These are phyloP conservation scores for Colletotrichum echinochloae DNA, from an alignment of 2,329 filamentous ascomycete species.

Conservation along the genomic window DNA sequence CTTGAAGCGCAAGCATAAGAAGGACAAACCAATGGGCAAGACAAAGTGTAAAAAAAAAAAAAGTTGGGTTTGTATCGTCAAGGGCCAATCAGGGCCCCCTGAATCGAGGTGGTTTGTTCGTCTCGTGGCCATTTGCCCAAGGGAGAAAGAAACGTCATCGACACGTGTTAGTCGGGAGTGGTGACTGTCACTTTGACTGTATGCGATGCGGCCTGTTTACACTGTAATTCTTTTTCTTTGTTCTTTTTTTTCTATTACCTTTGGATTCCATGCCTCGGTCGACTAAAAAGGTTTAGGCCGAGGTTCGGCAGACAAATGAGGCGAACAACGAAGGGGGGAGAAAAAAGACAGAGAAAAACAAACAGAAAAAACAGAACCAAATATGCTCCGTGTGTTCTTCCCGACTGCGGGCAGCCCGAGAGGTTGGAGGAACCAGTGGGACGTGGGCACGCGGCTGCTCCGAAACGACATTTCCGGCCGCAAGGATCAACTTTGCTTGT, in stretches of 20 bases:
- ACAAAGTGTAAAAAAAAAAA: background rate
- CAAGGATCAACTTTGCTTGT: background rate
- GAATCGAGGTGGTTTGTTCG: slow-evolving; percentile 6
- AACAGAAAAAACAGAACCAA: background rate
- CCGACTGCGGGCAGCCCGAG: slow-evolving; percentile 29
- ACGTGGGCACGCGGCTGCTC: slow-evolving; percentile 24
- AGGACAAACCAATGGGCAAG: background rate
- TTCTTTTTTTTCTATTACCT: no score
- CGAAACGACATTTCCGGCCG: background rate
- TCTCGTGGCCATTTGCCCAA: slow-evolving; percentile 34
- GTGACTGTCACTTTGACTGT: background rate
- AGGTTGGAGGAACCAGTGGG: slow-evolving; percentile 26
- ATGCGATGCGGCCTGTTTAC: background rate
- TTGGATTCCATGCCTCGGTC: slow-evolving; percentile 19
- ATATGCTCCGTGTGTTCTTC: slow-evolving; percentile 2
- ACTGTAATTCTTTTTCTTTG: no score
- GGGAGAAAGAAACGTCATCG: slow-evolving; percentile 35
- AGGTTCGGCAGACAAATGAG: background rate
- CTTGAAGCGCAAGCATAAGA: background rate
- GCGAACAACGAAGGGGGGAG: background rate
- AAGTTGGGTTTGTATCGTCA: background rate
- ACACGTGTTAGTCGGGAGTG: slow-evolving; percentile 24
- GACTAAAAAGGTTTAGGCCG: slow-evolving; percentile 23
- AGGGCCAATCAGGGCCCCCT: slow-evolving; percentile 13
- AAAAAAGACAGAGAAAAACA: background rate